Evolutionary conservation across 257 asterid species (phyloP), one percentile per base, ranked within the genome.

Genomic region (Solanum chaucha): DNA sequence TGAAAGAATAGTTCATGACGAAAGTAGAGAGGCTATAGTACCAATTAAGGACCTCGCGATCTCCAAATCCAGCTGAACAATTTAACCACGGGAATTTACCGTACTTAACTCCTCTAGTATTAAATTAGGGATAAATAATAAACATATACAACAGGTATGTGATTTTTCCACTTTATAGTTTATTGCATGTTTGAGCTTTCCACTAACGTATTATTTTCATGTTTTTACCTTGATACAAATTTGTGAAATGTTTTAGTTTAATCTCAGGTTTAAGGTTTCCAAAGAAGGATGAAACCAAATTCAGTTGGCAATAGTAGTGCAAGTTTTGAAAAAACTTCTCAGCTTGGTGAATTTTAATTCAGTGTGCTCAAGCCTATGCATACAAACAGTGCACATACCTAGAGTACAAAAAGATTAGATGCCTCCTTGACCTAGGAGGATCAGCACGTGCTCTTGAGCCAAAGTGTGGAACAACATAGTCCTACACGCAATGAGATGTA

Each of bases 391-490:
- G 61, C 85, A 81, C 75, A 85, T 67, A 85, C 87, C 87, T 85
- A 85, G 77, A 40, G 64, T 71, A 85, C 40, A 85, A 67, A 85
- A 67, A 64, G 41, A 68, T 64, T 64, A 14, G 64, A 85, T 36
- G 75, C 75, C 80, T 46, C 87, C 80, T 85, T 44, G 87, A 85
- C 82, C 87, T 71, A 85, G 87, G 78, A 85, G 87, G 87, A 71
- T 85, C 87, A 85, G 61, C 81, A 64, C 41, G 65, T 64, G 38
- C 38, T 67, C 80, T 85, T 59, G 87, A 85, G 82, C 87, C 87
- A 85, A 58, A 67, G 87, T 85, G 78, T 67, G 75, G 78, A 85
- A 85, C 68, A 81, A 81, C 44, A 22, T 44, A 81, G 68, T 81
- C 85, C 85, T 81, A 81, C 85, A 81, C 41, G 85, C 68, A 81